These are phyloP conservation scores for Prunus dulcis DNA, from an alignment of 306 rosid genomes.

Conservation along the genomic window DNA sequence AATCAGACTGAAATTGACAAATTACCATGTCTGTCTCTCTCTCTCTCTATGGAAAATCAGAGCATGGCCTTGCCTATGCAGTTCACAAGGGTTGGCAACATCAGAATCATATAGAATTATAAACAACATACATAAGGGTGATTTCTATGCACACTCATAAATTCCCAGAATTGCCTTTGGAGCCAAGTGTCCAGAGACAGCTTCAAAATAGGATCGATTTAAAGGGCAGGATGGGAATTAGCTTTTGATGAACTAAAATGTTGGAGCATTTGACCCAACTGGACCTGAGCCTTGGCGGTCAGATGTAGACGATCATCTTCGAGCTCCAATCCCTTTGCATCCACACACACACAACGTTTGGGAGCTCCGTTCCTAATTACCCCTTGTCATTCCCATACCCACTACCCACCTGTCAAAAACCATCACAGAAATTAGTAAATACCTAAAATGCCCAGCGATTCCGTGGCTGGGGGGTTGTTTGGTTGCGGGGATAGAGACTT, in stretches of 20 bases:
- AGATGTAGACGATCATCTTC: conserved; percentile 70
- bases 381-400: conserved; percentile 41
- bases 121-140: no score
- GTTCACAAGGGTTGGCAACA: no score
- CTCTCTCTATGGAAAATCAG: no score
- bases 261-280: conserved; percentile 58
- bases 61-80: no score
- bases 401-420: conserved; percentile 49
- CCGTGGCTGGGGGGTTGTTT: background rate
- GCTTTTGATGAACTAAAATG: conserved; percentile 32
- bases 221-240: no score
- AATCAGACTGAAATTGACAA: no score
- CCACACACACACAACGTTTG: conserved; percentile 63
- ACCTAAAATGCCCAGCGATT: background rate
- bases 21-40: no score
- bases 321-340: conserved; percentile 65
- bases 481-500: background rate
- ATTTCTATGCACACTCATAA: no score
- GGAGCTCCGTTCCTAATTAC: conserved; percentile 42
- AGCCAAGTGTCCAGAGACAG: no score
- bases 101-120: no score
- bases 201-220: no score
- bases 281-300: conserved; percentile 54
- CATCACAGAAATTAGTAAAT: background rate
- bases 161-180: no score